These are phyloP conservation scores for Diaporthe caulivora DNA, from an alignment of 2,329 filamentous ascomycete species.

Conservation along the genomic window DNA sequence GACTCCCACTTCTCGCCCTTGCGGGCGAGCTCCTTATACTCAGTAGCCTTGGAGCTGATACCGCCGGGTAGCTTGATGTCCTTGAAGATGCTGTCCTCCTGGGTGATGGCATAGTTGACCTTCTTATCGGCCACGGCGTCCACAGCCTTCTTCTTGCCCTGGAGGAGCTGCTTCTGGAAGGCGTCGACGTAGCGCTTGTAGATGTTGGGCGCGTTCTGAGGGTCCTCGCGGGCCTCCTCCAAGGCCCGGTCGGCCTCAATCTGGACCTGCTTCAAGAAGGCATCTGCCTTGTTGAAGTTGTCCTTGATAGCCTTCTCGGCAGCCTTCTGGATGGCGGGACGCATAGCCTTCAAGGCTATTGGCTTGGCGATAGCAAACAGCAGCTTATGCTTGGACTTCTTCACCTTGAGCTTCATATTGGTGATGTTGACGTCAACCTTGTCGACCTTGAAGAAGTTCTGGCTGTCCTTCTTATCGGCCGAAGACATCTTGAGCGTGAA, in stretches of 20 bases:
- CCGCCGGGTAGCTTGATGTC: conserved; percentile 87
- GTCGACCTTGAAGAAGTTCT: conserved; percentile 95
- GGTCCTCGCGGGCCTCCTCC: conserved; percentile 74
- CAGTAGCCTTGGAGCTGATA: conserved; percentile 92
- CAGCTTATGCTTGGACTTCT: conserved; percentile 95
- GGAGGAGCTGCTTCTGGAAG: conserved; percentile 77
- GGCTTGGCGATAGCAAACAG: conserved; percentile 91
- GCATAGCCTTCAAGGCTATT: conserved; percentile 84
- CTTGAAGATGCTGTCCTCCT: conserved; percentile 91
- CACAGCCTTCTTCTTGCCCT: conserved; percentile 84
- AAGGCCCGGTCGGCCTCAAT: conserved; percentile 82
- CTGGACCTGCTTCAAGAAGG: conserved; percentile 81
- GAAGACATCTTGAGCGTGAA: conserved; percentile 93
- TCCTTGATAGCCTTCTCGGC: conserved; percentile 92
- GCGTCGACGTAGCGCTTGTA: conserved; percentile 87
- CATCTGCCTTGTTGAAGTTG: conserved; percentile 81
- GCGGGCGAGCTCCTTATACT: conserved; percentile 87
- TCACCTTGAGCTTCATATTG: conserved; percentile 87
- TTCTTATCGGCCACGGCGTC: conserved; percentile 72
- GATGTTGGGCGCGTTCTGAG: conserved; percentile 82
- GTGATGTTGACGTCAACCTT: conserved; percentile 87
- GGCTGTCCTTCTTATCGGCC: conserved; percentile 78
- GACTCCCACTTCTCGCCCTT: conserved; percentile 97
- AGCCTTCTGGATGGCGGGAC: conserved; percentile 86
- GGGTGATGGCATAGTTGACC: conserved; percentile 86